Percentiles rank a stretch among this genome's conserved stretches.
These are phyloP conservation scores for Cruciata laevipes DNA, from an alignment of 257 asterid species.

Conservation along the genomic window DNA sequence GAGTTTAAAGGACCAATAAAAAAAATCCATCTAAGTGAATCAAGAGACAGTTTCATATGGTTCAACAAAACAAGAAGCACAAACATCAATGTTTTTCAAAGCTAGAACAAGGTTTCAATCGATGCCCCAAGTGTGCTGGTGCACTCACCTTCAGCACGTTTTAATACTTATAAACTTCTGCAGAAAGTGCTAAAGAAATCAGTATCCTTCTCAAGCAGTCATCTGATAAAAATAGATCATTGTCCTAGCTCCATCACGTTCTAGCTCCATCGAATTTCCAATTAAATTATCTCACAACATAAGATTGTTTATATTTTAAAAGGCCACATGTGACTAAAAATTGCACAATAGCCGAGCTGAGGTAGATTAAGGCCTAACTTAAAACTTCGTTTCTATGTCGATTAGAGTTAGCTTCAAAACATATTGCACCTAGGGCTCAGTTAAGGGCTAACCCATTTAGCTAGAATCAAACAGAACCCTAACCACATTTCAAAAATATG, in stretches of 20 bases:
- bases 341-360: background rate
- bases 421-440: background rate
- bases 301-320: background rate
- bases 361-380: background rate
- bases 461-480: background rate
- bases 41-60: background rate
- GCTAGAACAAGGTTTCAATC: background rate
- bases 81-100: background rate
- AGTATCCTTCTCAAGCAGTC: background rate
- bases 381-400: background rate
- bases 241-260: background rate
- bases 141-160: background rate
- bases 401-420: background rate
- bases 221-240: background rate
- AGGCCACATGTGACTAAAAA: background rate
- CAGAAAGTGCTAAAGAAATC: background rate
- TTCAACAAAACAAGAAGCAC: background rate
- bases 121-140: background rate
- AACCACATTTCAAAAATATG: background rate
- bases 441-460: background rate
- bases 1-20: background rate
- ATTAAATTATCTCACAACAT: background rate
- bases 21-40: background rate
- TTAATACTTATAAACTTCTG: no score
- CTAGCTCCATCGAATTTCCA: conserved; percentile 1